These are phyloP conservation scores for Penicillium paneum DNA, from an alignment of 2,329 filamentous ascomycete species.

Conservation along the genomic window DNA sequence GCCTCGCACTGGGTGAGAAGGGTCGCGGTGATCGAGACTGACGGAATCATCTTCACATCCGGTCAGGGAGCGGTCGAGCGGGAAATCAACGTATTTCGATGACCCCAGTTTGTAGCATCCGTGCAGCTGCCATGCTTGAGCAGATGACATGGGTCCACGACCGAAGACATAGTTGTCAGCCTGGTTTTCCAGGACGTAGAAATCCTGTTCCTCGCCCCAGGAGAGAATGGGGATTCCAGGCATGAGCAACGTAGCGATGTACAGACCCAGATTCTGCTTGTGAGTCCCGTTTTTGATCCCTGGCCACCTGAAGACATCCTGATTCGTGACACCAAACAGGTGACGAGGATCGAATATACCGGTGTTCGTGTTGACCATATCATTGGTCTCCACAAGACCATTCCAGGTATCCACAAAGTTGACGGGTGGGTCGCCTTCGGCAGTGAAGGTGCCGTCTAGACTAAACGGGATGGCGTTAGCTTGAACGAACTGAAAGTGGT, in stretches of 20 bases:
- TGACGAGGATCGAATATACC: constrained; percentile 62
- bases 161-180: constrained; percentile 64
- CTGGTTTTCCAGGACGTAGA: constrained; percentile 62
- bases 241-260: constrained; percentile 57
- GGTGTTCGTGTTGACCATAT: constrained; percentile 59
- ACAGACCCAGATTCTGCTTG: constrained; percentile 55
- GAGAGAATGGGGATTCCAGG: constrained; percentile 59
- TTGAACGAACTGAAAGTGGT: not conserved
- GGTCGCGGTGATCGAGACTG: constrained; percentile 60
- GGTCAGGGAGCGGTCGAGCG: constrained; percentile 50
- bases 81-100: constrained; percentile 56
- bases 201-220: constrained; percentile 66
- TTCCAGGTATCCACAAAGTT: constrained; percentile 57
- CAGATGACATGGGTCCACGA: constrained; percentile 59
- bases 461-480: not conserved
- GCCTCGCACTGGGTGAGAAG: constrained; percentile 59
- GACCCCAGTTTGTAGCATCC: constrained; percentile 60
- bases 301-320: constrained; percentile 65
- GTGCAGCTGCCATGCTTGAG: constrained; percentile 61
- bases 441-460: constrained; percentile 55
- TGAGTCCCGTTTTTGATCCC: constrained; percentile 54
- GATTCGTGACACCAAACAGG: constrained; percentile 62
- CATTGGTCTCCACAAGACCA: constrained; percentile 55
- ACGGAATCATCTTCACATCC: constrained; percentile 58
- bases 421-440: constrained; percentile 52